Conservation (phyloP, 225 moss, liverwort and hornwort genomes). For the Anthoceros angustus region DNA sequence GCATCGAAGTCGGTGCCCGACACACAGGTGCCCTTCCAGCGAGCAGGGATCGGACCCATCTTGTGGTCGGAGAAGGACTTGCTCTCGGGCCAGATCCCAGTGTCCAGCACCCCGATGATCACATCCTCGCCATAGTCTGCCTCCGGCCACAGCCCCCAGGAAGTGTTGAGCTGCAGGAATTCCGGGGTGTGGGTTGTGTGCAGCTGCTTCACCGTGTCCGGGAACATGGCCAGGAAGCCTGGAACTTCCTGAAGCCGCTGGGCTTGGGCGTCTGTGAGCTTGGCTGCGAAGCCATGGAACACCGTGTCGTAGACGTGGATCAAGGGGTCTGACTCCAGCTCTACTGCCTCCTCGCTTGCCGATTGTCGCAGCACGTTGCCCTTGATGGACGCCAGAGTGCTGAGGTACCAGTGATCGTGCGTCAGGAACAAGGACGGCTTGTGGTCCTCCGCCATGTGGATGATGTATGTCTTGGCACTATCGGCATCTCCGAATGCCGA, state of each 20-base stretch:
- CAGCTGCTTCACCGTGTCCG: constrained; percentile 34
- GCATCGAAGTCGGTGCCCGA: constrained; percentile 20
- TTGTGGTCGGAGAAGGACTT: constrained; percentile 37
- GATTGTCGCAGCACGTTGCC: constrained; percentile 9
- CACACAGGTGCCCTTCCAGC: constrained; percentile 44
- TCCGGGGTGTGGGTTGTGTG: constrained; percentile 71
- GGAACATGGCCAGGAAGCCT: constrained; percentile 39
- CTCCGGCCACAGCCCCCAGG: constrained; percentile 25
- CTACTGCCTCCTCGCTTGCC: background rate
- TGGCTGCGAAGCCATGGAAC: constrained; percentile 54
- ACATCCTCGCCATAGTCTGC: constrained; percentile 48
- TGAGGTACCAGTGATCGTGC: constrained; percentile 29
- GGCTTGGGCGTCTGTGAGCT: constrained; percentile 30
- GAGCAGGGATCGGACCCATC: constrained; percentile 38
- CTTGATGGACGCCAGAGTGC: constrained; percentile 22
- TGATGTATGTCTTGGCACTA: constrained; percentile 27
- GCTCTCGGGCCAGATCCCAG: constrained; percentile 76
- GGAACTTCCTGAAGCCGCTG: constrained; percentile 18
- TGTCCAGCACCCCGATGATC: constrained; percentile 71
- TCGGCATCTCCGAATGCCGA: background rate
- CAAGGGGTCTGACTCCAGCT: constrained; percentile 10
- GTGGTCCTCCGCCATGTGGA: constrained; percentile 29
- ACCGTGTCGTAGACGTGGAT: constrained; percentile 38
- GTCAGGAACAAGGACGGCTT: constrained; percentile 19
- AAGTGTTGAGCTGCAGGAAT: constrained; percentile 39